Percentiles rank a stretch among this genome's conserved stretches.
Evolutionary conservation across 257 asterid genomes (phyloP).

Genomic region (Penstemon barbatus): DNA sequence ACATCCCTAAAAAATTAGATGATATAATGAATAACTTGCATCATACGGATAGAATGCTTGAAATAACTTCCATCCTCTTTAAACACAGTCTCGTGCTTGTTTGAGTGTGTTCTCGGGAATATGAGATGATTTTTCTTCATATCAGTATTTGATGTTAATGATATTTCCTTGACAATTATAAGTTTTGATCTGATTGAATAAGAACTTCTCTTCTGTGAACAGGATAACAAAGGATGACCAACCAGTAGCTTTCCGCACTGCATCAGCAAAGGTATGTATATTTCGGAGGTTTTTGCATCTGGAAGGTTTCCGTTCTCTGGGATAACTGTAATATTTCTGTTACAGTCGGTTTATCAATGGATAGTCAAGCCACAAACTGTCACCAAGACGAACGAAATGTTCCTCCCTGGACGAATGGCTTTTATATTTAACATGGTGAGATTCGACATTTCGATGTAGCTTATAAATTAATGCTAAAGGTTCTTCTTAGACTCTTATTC

Average conservation of each 20-base stretch:
- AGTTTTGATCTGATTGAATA: constrained; percentile 24
- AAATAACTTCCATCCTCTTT: background rate
- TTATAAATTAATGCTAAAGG: background rate
- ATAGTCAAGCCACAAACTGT: constrained; percentile 90
- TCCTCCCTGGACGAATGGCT: constrained; percentile 99
- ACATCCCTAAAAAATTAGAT: background rate
- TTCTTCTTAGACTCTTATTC: constrained; percentile 4
- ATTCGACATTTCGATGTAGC: constrained; percentile 7
- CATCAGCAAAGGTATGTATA: constrained; percentile 73
- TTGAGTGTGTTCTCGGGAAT: background rate
- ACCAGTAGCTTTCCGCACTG: constrained; percentile 78
- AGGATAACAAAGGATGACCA: constrained; percentile 82
- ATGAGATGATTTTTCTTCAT: background rate
- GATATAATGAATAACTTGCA: background rate
- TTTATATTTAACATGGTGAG: constrained; percentile 86
- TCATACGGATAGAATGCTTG: background rate
- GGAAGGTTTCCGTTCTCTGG: constrained; percentile 25
- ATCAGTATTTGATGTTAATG: constrained; percentile 1
- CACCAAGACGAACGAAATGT: constrained; percentile 91
- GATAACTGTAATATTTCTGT: constrained; percentile 23
- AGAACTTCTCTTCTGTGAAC: constrained; percentile 36
- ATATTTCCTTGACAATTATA: constrained; percentile 1
- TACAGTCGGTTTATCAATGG: constrained; percentile 90
- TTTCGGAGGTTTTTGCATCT: constrained; percentile 10
- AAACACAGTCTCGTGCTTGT: background rate